Base-by-base conservation (phyloP, 2,329 filamentous ascomycete species). In the Fusarium veterinarium region DNA sequence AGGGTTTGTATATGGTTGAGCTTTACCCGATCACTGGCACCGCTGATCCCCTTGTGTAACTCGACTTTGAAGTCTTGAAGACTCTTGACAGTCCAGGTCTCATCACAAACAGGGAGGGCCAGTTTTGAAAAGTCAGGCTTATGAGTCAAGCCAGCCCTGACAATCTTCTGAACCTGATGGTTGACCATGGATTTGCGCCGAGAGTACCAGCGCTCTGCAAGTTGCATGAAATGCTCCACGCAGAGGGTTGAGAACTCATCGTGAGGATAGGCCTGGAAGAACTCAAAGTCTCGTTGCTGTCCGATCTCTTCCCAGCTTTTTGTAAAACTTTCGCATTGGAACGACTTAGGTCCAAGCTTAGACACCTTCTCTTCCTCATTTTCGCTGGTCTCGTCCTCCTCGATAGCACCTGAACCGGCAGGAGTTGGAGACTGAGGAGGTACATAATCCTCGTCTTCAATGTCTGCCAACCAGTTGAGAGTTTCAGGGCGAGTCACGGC, bases 211-310 rank as follows among this genome's bases (percentile, higher is more conserved):
- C 30, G n/a, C 30, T 64, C 67, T 35, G 62, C 52, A 31, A 75
- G 69, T 9, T 35, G 16, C n/a, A 68, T 33, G 13, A 74, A 73
- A 38, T 74, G 72, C 13, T 10, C 12, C 11, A 38, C 31, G 10
- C 72, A 74, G 33, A 75, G 60, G n/a, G 72, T 71, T 28, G 72
- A 58, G 25, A 45, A n/a, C 20, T 40, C 66, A 41, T 73, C 64
- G 23, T 74, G 72, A 46, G 72, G 72, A 52, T 73, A 73, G 31
- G 66, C 72, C 25, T 71, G 72, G 45, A 71, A 73, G 53, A 58
- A 64, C 33, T 74, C 69, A 14, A 74, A 46, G 31, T 23, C 45
- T 16, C 30, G 44, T 25, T 53, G 19, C 35, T 23, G 28, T 25
- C 44, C 51, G 6, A 42, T 35, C 17, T 52, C 49, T 16, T 56